Base-by-base conservation (phyloP, 1,139 yeast species). In the Lodderomyces orthopsilosis region DNA sequence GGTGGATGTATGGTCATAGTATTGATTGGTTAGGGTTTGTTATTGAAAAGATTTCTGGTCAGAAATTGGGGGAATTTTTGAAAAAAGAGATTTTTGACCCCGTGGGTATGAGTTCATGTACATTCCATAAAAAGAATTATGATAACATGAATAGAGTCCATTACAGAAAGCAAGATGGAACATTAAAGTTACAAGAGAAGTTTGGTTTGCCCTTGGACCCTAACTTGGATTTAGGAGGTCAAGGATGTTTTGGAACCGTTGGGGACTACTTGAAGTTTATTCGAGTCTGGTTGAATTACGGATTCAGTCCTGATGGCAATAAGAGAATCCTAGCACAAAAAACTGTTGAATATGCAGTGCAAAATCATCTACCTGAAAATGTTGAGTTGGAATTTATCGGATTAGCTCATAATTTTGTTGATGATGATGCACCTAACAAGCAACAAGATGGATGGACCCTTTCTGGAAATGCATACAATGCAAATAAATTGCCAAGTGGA, bases 401-500 rank as follows among this genome's bases (percentile, higher is more conserved):
- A 8, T 41, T 52, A 33, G 41, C 50, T 4, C 44, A 43, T 14
- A 50, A 47, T 43, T n/a, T 38, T 2, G 32, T 56, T 17, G 53
- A 47, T 10, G 54, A 59, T 21, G 55, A 57, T 28, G 57, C 55
- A n/a, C 49, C 51, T n/a, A 51, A 41, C 7, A 50, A 46, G 14
- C 79, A 82, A 37, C 93, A 93, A 21, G 85, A 83, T 51, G 97
- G 96, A 2, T 91, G 80, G 61, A 81, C 84, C 49, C 70, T 93
- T 57, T 80, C 82, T 58, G 85, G 85, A 21, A 85, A 85, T 63
- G 81, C 82, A 21, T 88, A 87, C 58, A 86, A 94, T 12, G 54
- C 48, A 34, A 60, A 61, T 37, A 50, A 50, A 2, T 49, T 64
- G 17, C 61, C 66, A 1, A 63, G 72, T 1, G 80, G 80, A 1